phyloP scores from a whole-genome alignment of 148 eudicot species.

The Mesembryanthemum crystallinum region DNA sequence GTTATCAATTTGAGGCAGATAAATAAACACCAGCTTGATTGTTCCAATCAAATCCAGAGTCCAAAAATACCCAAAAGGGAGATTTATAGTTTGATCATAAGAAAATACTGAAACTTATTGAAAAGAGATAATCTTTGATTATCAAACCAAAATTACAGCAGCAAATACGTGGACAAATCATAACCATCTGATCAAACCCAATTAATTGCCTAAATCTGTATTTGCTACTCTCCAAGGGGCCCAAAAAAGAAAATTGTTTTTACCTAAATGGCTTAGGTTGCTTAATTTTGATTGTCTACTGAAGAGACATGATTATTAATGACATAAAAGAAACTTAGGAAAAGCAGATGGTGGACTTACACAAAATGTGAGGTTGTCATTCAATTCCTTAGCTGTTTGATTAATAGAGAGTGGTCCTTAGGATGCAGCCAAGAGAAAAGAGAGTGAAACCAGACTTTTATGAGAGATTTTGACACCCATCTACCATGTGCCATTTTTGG shows the following conservation, averaged over 20 bases:
- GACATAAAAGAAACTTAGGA: slow-evolving; percentile 17
- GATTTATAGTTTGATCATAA: background rate
- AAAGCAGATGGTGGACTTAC: slow-evolving; percentile 18
- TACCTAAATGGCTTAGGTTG: background rate
- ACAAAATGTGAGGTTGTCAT: slow-evolving; percentile 26
- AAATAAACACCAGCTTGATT: background rate
- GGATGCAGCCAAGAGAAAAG: slow-evolving; percentile 38
- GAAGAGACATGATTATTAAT: slow-evolving; percentile 11
- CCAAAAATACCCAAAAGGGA: background rate
- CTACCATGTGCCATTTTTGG: slow-evolving; percentile 20
- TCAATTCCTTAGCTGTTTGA: slow-evolving; percentile 18
- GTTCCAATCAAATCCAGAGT: background rate
- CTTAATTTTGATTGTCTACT: slow-evolving; percentile 4
- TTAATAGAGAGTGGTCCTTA: slow-evolving; percentile 19
- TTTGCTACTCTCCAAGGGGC: background rate
- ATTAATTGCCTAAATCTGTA: slow-evolving; percentile 23
- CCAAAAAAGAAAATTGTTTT: slow-evolving; percentile 1
- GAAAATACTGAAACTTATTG: background rate
- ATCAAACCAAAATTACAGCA: background rate
- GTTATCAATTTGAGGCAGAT: background rate
- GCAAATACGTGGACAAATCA: slow-evolving; percentile 16
- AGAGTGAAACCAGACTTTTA: slow-evolving; percentile 22
- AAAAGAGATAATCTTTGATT: background rate
- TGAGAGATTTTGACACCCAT: slow-evolving; percentile 15
- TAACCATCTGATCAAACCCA: slow-evolving; percentile 1